phyloP scores from a whole-genome alignment of 2,329 filamentous ascomycete species.

The Alternaria ventricosa region DNA sequence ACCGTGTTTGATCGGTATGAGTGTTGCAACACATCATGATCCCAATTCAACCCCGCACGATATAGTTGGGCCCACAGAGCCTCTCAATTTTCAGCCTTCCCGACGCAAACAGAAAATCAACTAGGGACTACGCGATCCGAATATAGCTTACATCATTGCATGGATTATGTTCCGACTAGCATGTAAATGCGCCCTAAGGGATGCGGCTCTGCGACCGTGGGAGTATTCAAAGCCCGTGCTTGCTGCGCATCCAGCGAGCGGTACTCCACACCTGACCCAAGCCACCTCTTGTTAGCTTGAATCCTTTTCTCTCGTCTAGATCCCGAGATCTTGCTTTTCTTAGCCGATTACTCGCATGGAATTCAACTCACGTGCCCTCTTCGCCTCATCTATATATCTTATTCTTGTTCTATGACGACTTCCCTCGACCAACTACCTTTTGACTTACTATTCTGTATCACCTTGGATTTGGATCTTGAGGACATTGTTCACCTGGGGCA shows the following conservation, averaged over 20 bases:
- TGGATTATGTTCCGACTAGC: not conserved
- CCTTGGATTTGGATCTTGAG: conserved; percentile 61
- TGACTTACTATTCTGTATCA: conserved; percentile 69
- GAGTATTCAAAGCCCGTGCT: not conserved
- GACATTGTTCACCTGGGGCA: conserved; percentile 65
- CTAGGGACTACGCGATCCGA: not conserved
- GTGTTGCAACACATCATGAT: not conserved
- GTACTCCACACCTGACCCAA: not conserved
- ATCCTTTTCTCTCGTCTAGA: not conserved
- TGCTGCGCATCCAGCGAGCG: not conserved
- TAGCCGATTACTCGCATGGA: not conserved
- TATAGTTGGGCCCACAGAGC: not conserved
- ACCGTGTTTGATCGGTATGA: not conserved
- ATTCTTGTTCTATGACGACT: conserved; percentile 31
- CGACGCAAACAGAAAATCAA: not conserved
- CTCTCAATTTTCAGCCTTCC: not conserved
- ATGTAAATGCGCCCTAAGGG: no score
- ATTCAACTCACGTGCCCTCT: not conserved
- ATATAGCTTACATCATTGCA: rapidly evolving
- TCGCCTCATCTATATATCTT: not conserved
- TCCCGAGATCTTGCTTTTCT: not conserved
- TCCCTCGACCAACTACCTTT: conserved; percentile 62
- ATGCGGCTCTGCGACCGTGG: not conserved
- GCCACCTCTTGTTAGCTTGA: not conserved
- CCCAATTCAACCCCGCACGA: not conserved